A percentile compares a stretch with the other conserved stretches of the same genome.
phyloP scores from a whole-genome alignment of 2,329 filamentous ascomycete genomes.

The Cladosporium colombiae region DNA sequence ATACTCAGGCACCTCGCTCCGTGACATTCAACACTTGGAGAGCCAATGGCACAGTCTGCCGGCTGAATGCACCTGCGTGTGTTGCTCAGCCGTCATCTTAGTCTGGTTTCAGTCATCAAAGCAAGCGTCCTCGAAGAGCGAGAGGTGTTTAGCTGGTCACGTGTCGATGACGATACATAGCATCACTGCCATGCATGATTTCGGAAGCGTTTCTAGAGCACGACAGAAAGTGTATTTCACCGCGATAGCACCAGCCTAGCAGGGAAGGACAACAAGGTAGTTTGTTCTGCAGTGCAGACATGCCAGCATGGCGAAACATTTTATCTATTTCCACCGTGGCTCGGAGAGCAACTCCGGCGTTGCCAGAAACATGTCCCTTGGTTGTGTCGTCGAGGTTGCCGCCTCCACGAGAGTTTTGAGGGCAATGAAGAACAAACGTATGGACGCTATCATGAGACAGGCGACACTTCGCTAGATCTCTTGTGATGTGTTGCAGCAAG shows the following conservation, averaged over 20 bases:
- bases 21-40: not conserved
- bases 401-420: not conserved
- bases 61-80: not conserved
- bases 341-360: not conserved
- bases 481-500: not conserved
- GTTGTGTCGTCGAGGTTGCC: not conserved
- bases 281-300: no score
- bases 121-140: not conserved
- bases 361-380: not conserved
- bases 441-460: not conserved
- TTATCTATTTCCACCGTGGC: not conserved
- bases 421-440: not conserved
- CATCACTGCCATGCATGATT: not conserved
- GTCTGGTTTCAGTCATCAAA: not conserved
- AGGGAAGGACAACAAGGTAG: not conserved
- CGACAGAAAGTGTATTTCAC: slow-evolving; percentile 8
- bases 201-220: not conserved
- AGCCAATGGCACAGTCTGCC: not conserved
- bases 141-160: not conserved
- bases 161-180: slow-evolving; percentile 5
- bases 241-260: slow-evolving; percentile 6
- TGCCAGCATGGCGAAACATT: not conserved
- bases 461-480: not conserved
- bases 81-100: not conserved
- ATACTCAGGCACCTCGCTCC: not conserved